Evolutionary conservation across 495 filamentous ascomycete species (phyloP), one percentile per base, ranked within the genome.

Genomic region (Thozetella sp.): DNA sequence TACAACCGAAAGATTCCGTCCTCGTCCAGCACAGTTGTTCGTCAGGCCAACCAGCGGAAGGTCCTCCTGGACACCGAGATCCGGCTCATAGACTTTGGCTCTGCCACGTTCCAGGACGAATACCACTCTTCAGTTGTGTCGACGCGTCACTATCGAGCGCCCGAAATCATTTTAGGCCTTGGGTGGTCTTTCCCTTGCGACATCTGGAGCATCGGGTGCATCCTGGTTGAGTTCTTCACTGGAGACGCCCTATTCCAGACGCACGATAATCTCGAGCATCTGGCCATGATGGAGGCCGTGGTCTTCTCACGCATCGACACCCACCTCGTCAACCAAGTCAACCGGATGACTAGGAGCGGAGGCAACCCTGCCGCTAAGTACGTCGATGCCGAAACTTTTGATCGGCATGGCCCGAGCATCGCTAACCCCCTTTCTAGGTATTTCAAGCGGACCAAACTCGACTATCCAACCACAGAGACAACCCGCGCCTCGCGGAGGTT

Each of bases 251-350:
- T 99, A 2, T 99, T 99, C 70, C 95, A 99, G 72, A 98, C 95
- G 0, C 95, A 98, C 67, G 95, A 99, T 77, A 98, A 98, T 65
- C 84, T 97, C 4, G 95, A 98, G 70, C 95, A 99, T 77, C 78
- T 99, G 50, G 95, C 93, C n/a, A 99, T 99, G 95, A 99, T 99
- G 95, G 93, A 99, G 67, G 84, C 86, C 22, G 93, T 97, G 15
- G 92, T 91, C 66, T 88, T 86, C 22, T 76, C 78, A 6, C 83
- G 83, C 56, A 86, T 99, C 45, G 95, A 98, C 61, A 68, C 80
- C 2, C 82, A 84, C 40, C 81, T 99, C 11, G 87, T 99, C 25
- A 80, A 86, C 61, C 83, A 90, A 64, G 93, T 97, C 67, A 88
- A 81, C 67, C 83, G 77, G 69, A 80, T 72, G 73, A 83, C 87